These are phyloP conservation scores for Starmerella roubikii DNA, from an alignment of 805 yeast genomes.

Conservation along the genomic window DNA sequence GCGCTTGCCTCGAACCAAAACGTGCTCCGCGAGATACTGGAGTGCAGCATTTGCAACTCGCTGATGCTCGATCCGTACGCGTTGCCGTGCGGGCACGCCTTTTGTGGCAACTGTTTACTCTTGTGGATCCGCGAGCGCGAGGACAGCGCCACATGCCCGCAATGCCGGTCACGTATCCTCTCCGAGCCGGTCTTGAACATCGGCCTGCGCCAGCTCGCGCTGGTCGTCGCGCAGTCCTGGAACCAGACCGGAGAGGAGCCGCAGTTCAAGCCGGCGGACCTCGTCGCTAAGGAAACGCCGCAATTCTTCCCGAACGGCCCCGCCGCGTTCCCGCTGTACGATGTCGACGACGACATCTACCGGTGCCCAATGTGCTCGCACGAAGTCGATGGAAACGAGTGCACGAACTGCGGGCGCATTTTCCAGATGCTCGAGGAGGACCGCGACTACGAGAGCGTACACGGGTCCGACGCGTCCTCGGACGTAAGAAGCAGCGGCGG, in stretches of 20 bases:
- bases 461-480: not conserved
- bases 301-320: constrained; percentile 1
- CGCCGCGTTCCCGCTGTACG: constrained; percentile 30
- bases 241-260: constrained; percentile 3
- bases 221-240: constrained; percentile 12
- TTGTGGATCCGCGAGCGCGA: constrained; percentile 22
- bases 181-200: constrained; percentile 14
- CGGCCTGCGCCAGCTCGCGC: constrained; percentile 13
- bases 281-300: not conserved
- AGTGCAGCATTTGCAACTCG: constrained; percentile 49
- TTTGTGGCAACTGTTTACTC: constrained; percentile 37
- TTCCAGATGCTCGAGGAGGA: constrained; percentile 4
- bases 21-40: constrained; percentile 11
- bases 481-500: constrained; percentile 8
- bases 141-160: constrained; percentile 16
- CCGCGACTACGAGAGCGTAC: not conserved
- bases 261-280: not conserved
- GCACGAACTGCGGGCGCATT: constrained; percentile 41
- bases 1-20: constrained; percentile 5
- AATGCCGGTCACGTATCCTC: constrained; percentile 15
- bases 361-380: constrained; percentile 56
- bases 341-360: constrained; percentile 49
- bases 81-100: constrained; percentile 50
- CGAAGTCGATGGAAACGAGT: constrained; percentile 42
- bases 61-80: constrained; percentile 45